phyloP scores from a whole-genome alignment of 345 rosid species.

The Salix koriyanagi region DNA sequence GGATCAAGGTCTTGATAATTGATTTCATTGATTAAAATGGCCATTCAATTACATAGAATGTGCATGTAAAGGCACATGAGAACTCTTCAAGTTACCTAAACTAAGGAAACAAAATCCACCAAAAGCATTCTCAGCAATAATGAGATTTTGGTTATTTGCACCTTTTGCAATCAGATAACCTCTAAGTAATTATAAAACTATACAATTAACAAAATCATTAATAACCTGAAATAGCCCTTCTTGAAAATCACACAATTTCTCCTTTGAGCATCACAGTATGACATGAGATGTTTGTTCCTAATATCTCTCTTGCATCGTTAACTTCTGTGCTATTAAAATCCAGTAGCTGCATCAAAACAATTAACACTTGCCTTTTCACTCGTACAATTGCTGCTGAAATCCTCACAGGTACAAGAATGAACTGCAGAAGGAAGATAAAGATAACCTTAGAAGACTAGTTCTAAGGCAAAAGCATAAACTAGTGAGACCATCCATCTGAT shows the following conservation, averaged over 20 bases:
- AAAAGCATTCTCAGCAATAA: background rate
- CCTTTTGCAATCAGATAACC: background rate
- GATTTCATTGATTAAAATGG: background rate
- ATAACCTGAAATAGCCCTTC: background rate
- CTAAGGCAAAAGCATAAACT: constrained; percentile 65
- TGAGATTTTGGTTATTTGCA: background rate
- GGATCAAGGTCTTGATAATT: background rate
- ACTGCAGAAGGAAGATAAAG: constrained; percentile 74
- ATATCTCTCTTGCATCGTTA: background rate
- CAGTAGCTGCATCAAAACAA: background rate
- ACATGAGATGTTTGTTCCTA: background rate
- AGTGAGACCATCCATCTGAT: constrained; percentile 38
- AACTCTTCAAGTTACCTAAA: background rate
- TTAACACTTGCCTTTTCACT: background rate
- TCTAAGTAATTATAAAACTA: background rate
- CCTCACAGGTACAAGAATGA: constrained; percentile 79
- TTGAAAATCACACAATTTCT: background rate
- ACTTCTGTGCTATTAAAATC: background rate
- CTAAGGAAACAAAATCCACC: background rate
- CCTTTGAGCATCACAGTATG: background rate
- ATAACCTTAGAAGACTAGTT: constrained; percentile 55
- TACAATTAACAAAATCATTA: too few species aligned
- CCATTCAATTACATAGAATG: background rate
- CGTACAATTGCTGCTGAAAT: background rate
- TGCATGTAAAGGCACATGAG: background rate